A percentile compares a stretch with the other conserved stretches of the same genome.
These are phyloP conservation scores for Francoa sonchifolia DNA, from an alignment of 441 rosid genomes.

Conservation along the genomic window DNA sequence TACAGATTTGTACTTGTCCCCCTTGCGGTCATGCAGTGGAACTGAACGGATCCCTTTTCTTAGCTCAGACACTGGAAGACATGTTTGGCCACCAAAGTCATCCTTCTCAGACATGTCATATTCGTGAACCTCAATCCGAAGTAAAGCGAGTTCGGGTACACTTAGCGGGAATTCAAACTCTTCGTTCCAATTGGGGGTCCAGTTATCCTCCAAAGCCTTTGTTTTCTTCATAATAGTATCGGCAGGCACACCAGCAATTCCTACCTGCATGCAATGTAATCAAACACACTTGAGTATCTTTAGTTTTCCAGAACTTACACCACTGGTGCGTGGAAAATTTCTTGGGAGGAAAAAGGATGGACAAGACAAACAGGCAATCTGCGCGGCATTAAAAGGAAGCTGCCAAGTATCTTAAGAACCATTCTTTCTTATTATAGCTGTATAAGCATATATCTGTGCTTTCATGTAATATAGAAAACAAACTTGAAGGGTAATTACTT, in stretches of 20 bases:
- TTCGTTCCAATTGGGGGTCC: constrained; percentile 65
- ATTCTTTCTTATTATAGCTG: no score
- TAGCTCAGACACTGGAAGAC: constrained; percentile 55
- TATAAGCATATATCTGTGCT: no score
- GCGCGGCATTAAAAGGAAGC: no score
- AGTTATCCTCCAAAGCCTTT: constrained; percentile 30
- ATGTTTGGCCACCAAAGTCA: constrained; percentile 78
- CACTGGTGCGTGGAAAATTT: no score
- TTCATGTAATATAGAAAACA: no score
- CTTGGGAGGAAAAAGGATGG: no score
- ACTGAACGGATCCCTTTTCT: constrained; percentile 55
- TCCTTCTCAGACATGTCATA: constrained; percentile 30
- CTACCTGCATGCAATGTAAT: constrained; percentile 26
- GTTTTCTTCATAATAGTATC: constrained; percentile 29
- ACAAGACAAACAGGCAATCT: no score
- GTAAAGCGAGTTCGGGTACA: constrained; percentile 58
- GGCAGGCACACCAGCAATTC: constrained; percentile 44
- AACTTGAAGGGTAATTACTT: no score
- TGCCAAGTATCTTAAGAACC: no score
- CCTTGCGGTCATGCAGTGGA: constrained; percentile 34
- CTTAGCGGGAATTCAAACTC: constrained; percentile 43
- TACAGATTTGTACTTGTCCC: constrained; percentile 25
- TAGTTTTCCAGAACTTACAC: not conserved
- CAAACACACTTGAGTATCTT: not conserved
- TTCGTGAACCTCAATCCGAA: constrained; percentile 43